phyloP scores from a whole-genome alignment of 1,284 basidiomycete species.

The Bjerkandera adusta region DNA sequence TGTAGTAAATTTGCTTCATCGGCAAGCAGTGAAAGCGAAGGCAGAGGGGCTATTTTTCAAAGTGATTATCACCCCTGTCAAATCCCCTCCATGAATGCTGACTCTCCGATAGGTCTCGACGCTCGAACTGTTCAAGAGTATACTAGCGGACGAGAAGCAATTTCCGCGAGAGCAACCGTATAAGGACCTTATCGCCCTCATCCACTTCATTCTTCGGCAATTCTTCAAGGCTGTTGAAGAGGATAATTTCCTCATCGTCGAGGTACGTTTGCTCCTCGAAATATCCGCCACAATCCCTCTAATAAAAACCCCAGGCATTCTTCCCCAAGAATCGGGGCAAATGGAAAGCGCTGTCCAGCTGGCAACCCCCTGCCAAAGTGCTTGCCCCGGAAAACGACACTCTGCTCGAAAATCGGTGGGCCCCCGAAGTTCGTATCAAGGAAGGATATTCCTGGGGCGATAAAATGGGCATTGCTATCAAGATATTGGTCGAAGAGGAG shows the following conservation, averaged over 20 bases:
- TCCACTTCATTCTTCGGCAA: slow-evolving; percentile 83
- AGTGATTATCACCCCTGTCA: slow-evolving; percentile 41
- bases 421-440: slow-evolving; percentile 78
- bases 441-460: slow-evolving; percentile 89
- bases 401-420: slow-evolving; percentile 37
- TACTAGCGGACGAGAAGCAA: slow-evolving; percentile 74
- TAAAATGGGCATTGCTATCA: slow-evolving; percentile 84
- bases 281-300: too few species aligned
- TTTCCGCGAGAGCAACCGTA: slow-evolving; percentile 77
- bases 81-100: background rate
- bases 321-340: slow-evolving; percentile 85
- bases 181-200: slow-evolving; percentile 79
- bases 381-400: slow-evolving; percentile 33
- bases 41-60: slow-evolving; percentile 93
- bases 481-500: slow-evolving; percentile 66
- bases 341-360: slow-evolving; percentile 85
- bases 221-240: slow-evolving; percentile 89
- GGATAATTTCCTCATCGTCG: slow-evolving; percentile 82
- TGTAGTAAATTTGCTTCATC: slow-evolving; percentile 82
- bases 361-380: slow-evolving; percentile 54
- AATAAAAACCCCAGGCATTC: slow-evolving; percentile 56
- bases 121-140: slow-evolving; percentile 79
- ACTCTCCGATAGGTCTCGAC: slow-evolving; percentile 6
- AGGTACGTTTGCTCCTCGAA: slow-evolving; percentile 45
- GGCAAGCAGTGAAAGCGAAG: slow-evolving; percentile 85